phyloP scores from a whole-genome alignment of 345 rosid species.

The Atalantia buxifolia region DNA sequence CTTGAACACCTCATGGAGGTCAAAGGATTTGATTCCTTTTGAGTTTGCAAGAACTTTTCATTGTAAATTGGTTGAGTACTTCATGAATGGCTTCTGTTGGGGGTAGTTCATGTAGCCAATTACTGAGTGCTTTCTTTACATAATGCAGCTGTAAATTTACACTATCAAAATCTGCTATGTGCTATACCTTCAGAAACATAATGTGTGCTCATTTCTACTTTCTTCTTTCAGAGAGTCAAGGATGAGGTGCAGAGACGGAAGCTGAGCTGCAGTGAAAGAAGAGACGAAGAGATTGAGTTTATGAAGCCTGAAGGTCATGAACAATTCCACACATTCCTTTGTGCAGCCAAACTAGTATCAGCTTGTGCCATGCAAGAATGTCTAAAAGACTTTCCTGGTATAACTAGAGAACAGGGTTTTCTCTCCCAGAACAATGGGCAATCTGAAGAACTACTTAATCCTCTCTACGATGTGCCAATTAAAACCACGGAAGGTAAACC shows the following conservation, averaged over 20 bases:
- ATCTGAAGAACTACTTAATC: constrained; percentile 11
- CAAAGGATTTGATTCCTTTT: background rate
- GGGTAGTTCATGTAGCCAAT: background rate
- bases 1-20: background rate
- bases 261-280: constrained; percentile 22
- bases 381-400: constrained; percentile 14
- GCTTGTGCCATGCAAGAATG: constrained; percentile 21
- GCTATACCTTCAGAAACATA: background rate
- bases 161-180: background rate
- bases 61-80: background rate
- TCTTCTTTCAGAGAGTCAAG: constrained; percentile 56
- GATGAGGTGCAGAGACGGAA: constrained; percentile 71
- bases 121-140: background rate
- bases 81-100: background rate
- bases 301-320: constrained; percentile 52
- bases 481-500: constrained; percentile 19
- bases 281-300: constrained; percentile 28
- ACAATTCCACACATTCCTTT: constrained; percentile 48
- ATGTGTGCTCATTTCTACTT: background rate
- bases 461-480: constrained; percentile 25
- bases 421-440: constrained; percentile 12
- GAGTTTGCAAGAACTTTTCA: background rate
- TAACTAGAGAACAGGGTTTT: constrained; percentile 11
- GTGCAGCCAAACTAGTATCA: constrained; percentile 25
- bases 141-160: background rate